Conservation (phyloP, 2,329 filamentous ascomycete genomes). For the Aureobasidium mangrovei region DNA sequence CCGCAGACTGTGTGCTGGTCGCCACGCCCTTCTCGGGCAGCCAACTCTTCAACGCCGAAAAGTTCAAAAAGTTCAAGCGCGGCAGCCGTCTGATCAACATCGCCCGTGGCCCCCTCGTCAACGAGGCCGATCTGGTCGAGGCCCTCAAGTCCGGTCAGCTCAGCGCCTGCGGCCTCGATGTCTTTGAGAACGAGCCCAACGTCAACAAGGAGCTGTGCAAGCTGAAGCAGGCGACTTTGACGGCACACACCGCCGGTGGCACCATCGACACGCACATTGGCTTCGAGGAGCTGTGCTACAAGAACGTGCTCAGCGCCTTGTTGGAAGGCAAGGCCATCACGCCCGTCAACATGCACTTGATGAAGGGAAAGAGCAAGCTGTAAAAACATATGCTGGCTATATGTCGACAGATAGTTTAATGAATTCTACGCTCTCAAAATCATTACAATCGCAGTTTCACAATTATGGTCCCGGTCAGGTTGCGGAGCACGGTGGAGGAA, state of each 20-base stretch:
- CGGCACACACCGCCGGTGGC: constrained; percentile 32
- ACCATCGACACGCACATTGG: constrained; percentile 34
- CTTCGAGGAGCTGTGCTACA: constrained; percentile 33
- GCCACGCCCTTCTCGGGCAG: constrained; percentile 48
- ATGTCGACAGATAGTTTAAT: too few species aligned
- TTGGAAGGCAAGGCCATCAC: constrained; percentile 4
- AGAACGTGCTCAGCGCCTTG: constrained; percentile 25
- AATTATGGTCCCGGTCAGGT: too few species aligned
- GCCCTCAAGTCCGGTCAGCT: constrained; percentile 48
- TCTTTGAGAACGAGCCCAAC: constrained; percentile 47
- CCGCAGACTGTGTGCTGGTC: constrained; percentile 53
- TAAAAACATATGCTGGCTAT: background rate
- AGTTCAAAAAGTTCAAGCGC: constrained; percentile 44
- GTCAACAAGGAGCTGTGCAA: constrained; percentile 38
- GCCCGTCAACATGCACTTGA: constrained; percentile 6
- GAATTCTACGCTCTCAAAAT: too few species aligned
- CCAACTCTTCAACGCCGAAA: constrained; percentile 41
- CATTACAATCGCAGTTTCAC: too few species aligned
- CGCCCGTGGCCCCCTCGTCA: constrained; percentile 54
- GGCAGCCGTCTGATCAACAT: constrained; percentile 57
- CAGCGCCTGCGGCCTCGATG: constrained; percentile 51
- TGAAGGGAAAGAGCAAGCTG: constrained; percentile 10
- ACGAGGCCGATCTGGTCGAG: constrained; percentile 53
- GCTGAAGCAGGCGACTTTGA: constrained; percentile 34
- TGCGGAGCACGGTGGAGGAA: too few species aligned